phyloP scores from a whole-genome alignment of 129 eudicot species.

The Flaveria robusta region DNA sequence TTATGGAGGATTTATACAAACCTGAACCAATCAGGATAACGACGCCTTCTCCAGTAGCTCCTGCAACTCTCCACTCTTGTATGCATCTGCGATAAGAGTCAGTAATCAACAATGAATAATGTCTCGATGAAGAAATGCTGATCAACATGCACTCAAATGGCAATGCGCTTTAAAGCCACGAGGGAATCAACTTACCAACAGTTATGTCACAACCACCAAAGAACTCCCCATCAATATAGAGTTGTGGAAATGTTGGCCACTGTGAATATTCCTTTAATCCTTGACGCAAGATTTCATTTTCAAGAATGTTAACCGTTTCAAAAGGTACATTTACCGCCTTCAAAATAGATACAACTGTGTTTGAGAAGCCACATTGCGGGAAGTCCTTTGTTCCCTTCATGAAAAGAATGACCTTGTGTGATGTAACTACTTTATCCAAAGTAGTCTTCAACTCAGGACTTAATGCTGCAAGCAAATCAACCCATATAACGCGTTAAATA shows the following conservation, averaged over 20 bases:
- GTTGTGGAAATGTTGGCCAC: slow-evolving; percentile 99
- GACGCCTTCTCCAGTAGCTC: slow-evolving; percentile 79
- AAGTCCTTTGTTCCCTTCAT: slow-evolving; percentile 97
- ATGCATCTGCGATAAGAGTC: slow-evolving; percentile 66
- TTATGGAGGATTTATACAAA: slow-evolving; percentile 19
- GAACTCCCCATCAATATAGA: slow-evolving; percentile 94
- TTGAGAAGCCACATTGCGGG: slow-evolving; percentile 96
- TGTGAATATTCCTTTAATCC: slow-evolving; percentile 90
- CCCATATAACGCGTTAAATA: neutral
- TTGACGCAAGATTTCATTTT: slow-evolving; percentile 79
- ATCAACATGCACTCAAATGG: slow-evolving; percentile 18
- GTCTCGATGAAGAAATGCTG: neutral
- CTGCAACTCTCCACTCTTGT: slow-evolving; percentile 87
- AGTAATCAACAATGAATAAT: neutral
- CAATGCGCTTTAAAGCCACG: neutral
- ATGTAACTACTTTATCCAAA: slow-evolving; percentile 83
- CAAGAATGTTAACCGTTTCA: slow-evolving; percentile 82
- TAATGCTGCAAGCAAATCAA: slow-evolving; percentile 54
- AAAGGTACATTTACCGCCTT: slow-evolving; percentile 69
- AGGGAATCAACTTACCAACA: slow-evolving; percentile 49
- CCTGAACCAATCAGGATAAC: slow-evolving; percentile 51
- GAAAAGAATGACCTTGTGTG: slow-evolving; percentile 83
- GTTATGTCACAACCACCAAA: slow-evolving; percentile 97
- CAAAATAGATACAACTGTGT: slow-evolving; percentile 84
- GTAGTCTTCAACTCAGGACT: slow-evolving; percentile 78